phyloP scores from a whole-genome alignment of 1,284 basidiomycete species.

The Tilletiaria anomala region DNA sequence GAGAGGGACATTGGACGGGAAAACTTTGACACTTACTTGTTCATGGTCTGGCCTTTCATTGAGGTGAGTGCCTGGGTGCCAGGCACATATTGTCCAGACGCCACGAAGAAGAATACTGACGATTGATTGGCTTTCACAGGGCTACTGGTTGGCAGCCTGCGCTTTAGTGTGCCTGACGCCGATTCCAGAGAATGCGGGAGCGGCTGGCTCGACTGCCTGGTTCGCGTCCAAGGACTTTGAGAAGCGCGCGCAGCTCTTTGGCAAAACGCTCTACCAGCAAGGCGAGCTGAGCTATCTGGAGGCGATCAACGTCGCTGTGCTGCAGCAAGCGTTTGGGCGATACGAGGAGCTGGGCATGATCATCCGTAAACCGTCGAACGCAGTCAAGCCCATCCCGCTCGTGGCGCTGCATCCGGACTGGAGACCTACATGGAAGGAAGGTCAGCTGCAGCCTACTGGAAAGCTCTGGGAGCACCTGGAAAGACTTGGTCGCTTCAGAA shows the following conservation, averaged over 20 bases:
- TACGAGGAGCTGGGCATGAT: conserved; percentile 31
- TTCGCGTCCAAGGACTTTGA: conserved; percentile 36
- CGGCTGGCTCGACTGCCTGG: conserved; percentile 24
- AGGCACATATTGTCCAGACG: too few relatives aligned
- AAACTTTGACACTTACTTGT: conserved; percentile 32
- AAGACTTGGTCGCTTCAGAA: conserved; percentile 31
- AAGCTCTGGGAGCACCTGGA: conserved; percentile 33
- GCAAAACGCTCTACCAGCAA: conserved; percentile 39
- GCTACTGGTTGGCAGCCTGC: conserved; percentile 40
- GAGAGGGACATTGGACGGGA: conserved; percentile 36
- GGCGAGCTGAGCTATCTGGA: conserved; percentile 39
- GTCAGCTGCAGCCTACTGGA: conserved; percentile 1
- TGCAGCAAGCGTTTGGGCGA: conserved; percentile 23
- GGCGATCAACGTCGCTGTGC: conserved; percentile 26
- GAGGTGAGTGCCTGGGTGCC: too few relatives aligned
- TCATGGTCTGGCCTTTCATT: conserved; percentile 34
- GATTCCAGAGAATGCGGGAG: not conserved
- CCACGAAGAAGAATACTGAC: not conserved
- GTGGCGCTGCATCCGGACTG: conserved; percentile 37
- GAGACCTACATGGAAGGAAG: conserved; percentile 11
- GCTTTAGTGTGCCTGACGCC: conserved; percentile 37
- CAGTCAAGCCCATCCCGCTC: conserved; percentile 32
- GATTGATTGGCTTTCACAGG: conserved; percentile 2
- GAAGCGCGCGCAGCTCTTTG: conserved; percentile 36
- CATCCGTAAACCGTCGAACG: conserved; percentile 17